These are phyloP conservation scores for Syncephalastrum contaminatum DNA, from an alignment of 371 early-diverging fungal species.

Conservation along the genomic window DNA sequence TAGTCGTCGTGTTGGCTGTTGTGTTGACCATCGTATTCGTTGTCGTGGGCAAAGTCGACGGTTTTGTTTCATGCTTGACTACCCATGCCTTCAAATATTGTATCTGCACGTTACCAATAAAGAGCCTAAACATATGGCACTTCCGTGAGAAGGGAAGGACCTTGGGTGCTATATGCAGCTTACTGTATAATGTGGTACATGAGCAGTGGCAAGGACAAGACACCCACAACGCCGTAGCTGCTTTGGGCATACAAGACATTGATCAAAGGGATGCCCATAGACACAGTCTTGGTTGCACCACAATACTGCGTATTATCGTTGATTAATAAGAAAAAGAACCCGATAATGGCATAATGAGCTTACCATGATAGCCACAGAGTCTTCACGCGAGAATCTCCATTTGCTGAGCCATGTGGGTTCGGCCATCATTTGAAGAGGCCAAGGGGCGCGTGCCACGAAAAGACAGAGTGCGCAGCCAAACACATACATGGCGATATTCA, in stretches of 20 bases:
- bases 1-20: too few relatives aligned
- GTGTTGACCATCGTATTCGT: too few relatives aligned
- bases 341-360: not conserved
- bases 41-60: not conserved
- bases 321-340: not conserved
- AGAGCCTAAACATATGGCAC: conserved; percentile 27
- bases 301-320: conserved; percentile 46
- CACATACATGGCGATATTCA: conserved; percentile 51
- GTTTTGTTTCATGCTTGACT: conserved; percentile 25
- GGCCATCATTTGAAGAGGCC: conserved; percentile 17
- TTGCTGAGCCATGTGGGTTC: conserved; percentile 30
- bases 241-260: conserved; percentile 61
- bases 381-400: conserved; percentile 45
- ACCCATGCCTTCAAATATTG: conserved; percentile 59
- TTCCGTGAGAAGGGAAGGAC: not conserved
- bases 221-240: conserved; percentile 53
- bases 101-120: conserved; percentile 66
- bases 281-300: conserved; percentile 76
- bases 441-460: conserved; percentile 41
- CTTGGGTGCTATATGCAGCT: conserved; percentile 4
- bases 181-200: conserved; percentile 76
- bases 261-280: conserved; percentile 77
- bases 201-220: conserved; percentile 63
- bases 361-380: conserved; percentile 59
- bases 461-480: conserved; percentile 44